These are phyloP conservation scores for Microglena sp. DNA, from an alignment of 139 green algal species.

Conservation along the genomic window DNA sequence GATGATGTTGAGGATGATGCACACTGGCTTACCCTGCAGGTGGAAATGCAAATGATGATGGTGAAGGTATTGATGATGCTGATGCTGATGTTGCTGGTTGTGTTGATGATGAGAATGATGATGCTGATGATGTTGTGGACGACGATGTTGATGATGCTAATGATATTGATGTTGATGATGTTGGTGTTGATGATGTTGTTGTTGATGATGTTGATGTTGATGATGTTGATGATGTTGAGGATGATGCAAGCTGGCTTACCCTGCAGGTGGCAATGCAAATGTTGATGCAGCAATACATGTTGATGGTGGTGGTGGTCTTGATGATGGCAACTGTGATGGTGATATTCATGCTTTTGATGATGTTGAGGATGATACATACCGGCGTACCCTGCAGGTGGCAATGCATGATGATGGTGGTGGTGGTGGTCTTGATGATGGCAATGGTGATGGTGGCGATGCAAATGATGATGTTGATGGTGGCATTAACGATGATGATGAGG, in stretches of 20 bases:
- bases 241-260: background rate
- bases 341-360: conserved; percentile 13
- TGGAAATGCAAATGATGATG: background rate
- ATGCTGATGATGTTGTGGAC: conserved; percentile 16
- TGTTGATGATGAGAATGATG: too few species aligned
- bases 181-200: too few species aligned
- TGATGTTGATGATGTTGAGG: too few species aligned
- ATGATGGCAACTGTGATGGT: too few species aligned
- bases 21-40: background rate
- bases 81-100: too few species aligned
- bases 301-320: too few species aligned
- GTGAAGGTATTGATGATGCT: background rate
- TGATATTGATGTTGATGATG: background rate
- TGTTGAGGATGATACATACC: conserved; percentile 9
- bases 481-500: too few species aligned
- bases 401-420: background rate
- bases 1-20: background rate
- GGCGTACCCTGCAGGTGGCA: background rate
- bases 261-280: background rate
- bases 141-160: background rate
- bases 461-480: background rate
- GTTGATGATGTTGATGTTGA: background rate
- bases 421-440: background rate
- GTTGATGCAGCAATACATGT: background rate
- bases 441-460: too few species aligned